Evolutionary conservation across 306 rosid species (phyloP).

Genomic region (Gleditsia sinensis): DNA sequence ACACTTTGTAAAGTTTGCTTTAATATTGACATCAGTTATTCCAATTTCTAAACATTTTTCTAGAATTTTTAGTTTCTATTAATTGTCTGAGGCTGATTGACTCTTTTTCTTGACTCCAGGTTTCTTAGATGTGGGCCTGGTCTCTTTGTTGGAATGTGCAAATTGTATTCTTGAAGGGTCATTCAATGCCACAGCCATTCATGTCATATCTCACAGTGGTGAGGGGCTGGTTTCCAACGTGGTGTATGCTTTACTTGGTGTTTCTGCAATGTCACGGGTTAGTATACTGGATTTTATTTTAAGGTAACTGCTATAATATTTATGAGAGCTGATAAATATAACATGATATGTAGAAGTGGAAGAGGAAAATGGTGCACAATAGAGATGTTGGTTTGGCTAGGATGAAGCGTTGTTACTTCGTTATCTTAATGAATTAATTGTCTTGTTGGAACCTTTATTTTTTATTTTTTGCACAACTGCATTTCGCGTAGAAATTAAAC

Average conservation of each 20-base stretch:
- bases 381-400: slow-evolving; percentile 28
- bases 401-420: slow-evolving; percentile 4
- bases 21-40: not conserved
- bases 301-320: slow-evolving; percentile 13
- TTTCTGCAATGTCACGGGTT: slow-evolving; percentile 99
- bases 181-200: slow-evolving; percentile 64
- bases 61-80: slow-evolving; percentile 3
- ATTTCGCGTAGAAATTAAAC: slow-evolving; percentile 5
- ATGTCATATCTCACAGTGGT: slow-evolving; percentile 81
- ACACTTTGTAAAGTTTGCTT: slow-evolving; percentile 1
- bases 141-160: slow-evolving; percentile 63
- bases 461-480: too few species aligned
- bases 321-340: not conserved
- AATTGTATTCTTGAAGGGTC: slow-evolving; percentile 65
- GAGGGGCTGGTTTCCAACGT: slow-evolving; percentile 95
- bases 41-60: not conserved
- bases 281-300: slow-evolving; percentile 24
- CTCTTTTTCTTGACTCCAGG: slow-evolving; percentile 52
- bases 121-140: slow-evolving; percentile 86
- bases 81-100: slow-evolving; percentile 14
- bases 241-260: slow-evolving; percentile 95
- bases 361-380: not conserved
- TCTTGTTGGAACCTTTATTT: slow-evolving; percentile 6
- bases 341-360: slow-evolving; percentile 5
- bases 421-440: slow-evolving; percentile 11